Conservation (phyloP, 768 basidiomycete genomes). For the Russula abietina region DNA sequence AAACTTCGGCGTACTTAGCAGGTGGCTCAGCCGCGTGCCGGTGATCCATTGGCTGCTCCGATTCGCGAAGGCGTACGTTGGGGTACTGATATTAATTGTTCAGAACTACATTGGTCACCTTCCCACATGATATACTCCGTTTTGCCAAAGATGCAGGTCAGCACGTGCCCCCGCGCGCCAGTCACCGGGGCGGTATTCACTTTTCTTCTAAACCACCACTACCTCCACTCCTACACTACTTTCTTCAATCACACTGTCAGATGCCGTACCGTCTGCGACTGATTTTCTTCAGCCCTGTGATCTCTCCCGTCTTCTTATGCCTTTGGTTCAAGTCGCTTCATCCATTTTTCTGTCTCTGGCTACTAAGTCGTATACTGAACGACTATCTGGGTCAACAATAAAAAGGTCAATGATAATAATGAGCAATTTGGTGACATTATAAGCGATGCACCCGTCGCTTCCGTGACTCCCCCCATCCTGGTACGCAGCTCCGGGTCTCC, state of each 20-base stretch:
- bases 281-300: neutral
- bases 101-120: neutral
- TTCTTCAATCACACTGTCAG: neutral
- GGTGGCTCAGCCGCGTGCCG: neutral
- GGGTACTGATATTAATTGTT: neutral
- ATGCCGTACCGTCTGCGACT: neutral
- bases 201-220: too few relatives aligned
- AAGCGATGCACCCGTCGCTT: neutral
- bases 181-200: too few relatives aligned
- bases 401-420: neutral
- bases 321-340: neutral
- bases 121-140: neutral
- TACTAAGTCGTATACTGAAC: neutral
- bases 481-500: neutral
- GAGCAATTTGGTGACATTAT: too few relatives aligned
- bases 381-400: neutral
- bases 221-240: neutral
- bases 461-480: neutral
- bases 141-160: too few relatives aligned
- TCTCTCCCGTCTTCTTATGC: neutral
- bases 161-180: too few relatives aligned
- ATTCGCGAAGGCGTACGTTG: neutral
- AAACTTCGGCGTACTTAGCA: neutral
- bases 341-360: neutral
- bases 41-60: neutral